These are phyloP conservation scores for Prototheca cutis DNA, from an alignment of 163 green algal species.

Conservation along the genomic window DNA sequence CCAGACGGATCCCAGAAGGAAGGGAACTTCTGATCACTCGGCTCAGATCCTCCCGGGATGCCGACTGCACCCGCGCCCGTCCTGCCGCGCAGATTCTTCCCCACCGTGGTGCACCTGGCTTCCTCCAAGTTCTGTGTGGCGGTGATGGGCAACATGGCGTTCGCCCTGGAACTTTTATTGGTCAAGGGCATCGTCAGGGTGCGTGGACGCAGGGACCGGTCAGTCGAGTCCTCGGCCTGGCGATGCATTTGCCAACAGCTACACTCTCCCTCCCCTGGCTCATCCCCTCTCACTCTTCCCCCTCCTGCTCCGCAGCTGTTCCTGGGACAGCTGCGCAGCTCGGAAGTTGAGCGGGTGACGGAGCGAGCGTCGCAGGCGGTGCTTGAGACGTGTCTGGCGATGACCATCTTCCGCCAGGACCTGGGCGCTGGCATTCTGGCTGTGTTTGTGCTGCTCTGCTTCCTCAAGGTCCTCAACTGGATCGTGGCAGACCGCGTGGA, in stretches of 20 bases:
- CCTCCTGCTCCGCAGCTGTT: slow-evolving; percentile 60
- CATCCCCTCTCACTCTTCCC: slow-evolving; percentile 1
- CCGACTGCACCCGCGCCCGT: too few species aligned
- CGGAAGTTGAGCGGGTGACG: slow-evolving; percentile 88
- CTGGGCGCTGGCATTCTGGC: slow-evolving; percentile 82
- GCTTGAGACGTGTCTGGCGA: slow-evolving; percentile 93
- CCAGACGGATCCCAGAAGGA: too few species aligned
- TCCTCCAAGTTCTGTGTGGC: slow-evolving; percentile 86
- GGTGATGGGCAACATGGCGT: slow-evolving; percentile 83
- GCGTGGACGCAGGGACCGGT: too few species aligned
- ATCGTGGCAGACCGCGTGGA: slow-evolving; percentile 82
- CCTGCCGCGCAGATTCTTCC: slow-evolving; percentile 90
- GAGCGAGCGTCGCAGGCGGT: slow-evolving; percentile 59
- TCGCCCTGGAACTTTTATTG: slow-evolving; percentile 59
- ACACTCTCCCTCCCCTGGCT: too few species aligned
- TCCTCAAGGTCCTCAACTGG: slow-evolving; percentile 96
- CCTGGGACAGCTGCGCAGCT: slow-evolving; percentile 78
- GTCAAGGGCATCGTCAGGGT: slow-evolving; percentile 67
- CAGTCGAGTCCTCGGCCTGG: too few species aligned
- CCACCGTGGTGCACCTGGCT: slow-evolving; percentile 75
- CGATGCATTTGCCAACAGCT: neutral
- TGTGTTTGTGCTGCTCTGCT: slow-evolving; percentile 86
- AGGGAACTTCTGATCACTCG: too few species aligned
- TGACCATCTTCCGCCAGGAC: slow-evolving; percentile 96
- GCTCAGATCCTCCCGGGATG: too few species aligned